Base-by-base conservation (phyloP, 2,329 filamentous ascomycete genomes). In the Fusarium poae region DNA sequence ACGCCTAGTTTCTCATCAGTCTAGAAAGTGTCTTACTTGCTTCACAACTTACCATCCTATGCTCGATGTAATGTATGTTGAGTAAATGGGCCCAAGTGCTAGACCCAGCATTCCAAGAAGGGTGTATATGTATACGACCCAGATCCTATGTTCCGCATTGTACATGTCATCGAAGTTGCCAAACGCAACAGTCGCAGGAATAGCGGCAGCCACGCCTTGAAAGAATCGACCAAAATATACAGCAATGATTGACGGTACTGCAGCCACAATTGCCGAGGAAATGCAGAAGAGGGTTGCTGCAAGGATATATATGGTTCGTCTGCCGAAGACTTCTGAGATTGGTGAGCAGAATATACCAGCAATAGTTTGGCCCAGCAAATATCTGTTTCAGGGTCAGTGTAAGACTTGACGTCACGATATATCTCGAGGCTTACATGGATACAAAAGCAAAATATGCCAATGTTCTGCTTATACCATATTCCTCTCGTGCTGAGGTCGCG, bases 71-170 rank as follows among this genome's bases (percentile, higher is more conserved):
- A 62, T 37, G 6, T 62, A 62, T 5, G 58, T 37, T 0, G 59
- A 46, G 20, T 62, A 62, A 0, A 62, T 62, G 20, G 59, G 59
- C 0, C 59, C 59, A 1, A 62, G 12, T 3, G 18, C 57, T 4
- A 62, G 9, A 0, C 59, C 59, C 2, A 62, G 15, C 59, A 62
- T 62, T 27, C 59, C 57, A 0, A 62, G 57, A 11, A 55, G 48
- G 5, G 59, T 62, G 27, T 62, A 62, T 0, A 48, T 4, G 3
- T 62, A 62, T 13, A 62, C 57, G 3, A 62, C 59, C 59, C 57
- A 62, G 10, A 62, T 62, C 2, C 59, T 55, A 12, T 62, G 46
- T 8, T 39, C 53, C 21, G 53, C 45, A 39, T 57, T 52, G 21
- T 57, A 57, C 53, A 57, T 52, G 10, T 57, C 53, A n/a, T 57